Evolutionary conservation across 176 grass and related monocot species (phyloP), one percentile per base, ranked within the genome.

Genomic region (Rhynchospora pubera): DNA sequence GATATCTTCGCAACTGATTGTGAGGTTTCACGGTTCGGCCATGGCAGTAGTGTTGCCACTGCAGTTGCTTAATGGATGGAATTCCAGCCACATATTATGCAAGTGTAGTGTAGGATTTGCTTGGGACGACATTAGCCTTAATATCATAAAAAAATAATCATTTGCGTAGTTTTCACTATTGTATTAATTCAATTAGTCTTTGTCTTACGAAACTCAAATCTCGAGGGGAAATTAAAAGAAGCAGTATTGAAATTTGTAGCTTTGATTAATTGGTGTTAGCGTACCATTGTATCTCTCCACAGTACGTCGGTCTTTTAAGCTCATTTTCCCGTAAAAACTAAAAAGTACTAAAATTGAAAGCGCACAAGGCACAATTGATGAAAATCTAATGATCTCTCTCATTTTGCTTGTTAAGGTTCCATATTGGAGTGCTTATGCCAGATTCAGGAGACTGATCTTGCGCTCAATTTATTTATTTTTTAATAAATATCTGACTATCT

Each of bases 1-100:
- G 8, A 57, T 67, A 81, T 86, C 23, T 86, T 88, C 16, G 86
- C 84, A 0, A 56, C 89, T 0, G 84, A 91, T 84, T 91, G 89
- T 51, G 46, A 84, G 58, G 83, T 88, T 0, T 50, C 85, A 50
- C 63, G 74, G 5, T 81, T 81, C 6, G 65, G 65, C 13, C 52
- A 5, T 5, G 64, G 24, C 3, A 78, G 24, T 3, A 78, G 5
- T 16, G 79, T 2, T 8, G 75, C 72, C 5, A 75, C 63, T 4
- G 34, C 73, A 50, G 18, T 67, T 30, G 34, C 43, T 18, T 68
- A 87, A 69, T 73, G 79, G 52, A 68, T 24, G 82, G 24, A 9
- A 56, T 68, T 16, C 19, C 58, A 66, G 84, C 65, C 12, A 15
- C 46, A 9, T 46, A 66, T 42, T 55, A 52, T 68, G 63, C 68